Evolutionary conservation across 306 rosid species (phyloP).

Genomic region (Glycine latifolia): DNA sequence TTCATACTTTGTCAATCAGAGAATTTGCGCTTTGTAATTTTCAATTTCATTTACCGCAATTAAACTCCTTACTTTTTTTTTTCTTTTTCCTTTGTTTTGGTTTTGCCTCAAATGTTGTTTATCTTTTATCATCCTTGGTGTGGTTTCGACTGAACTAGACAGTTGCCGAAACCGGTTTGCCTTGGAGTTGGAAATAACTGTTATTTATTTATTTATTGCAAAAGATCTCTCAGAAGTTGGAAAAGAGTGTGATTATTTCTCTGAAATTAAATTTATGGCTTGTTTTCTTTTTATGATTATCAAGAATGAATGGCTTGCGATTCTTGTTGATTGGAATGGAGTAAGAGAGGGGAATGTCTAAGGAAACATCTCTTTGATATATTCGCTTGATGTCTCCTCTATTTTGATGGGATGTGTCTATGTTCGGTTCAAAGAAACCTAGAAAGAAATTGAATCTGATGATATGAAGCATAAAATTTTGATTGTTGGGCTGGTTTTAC

Average conservation of each 20-base stretch:
- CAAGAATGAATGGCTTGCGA: neutral
- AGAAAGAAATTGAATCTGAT: neutral
- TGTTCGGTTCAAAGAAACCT: neutral
- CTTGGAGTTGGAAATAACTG: neutral
- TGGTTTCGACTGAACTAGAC: neutral
- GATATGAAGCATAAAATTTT: neutral
- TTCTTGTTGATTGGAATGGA: neutral
- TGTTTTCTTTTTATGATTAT: too few species aligned
- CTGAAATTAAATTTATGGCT: neutral
- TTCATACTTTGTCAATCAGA: neutral
- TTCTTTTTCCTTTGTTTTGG: too few species aligned
- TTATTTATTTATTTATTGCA: neutral
- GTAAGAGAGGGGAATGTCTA: neutral
- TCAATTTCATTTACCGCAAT: too few species aligned
- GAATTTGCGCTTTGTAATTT: neutral
- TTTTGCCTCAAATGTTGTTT: too few species aligned
- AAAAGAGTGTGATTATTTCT: neutral
- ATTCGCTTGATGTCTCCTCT: neutral
- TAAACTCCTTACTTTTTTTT: too few species aligned
- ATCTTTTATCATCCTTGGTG: neutral
- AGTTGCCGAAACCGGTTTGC: neutral
- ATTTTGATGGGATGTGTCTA: neutral
- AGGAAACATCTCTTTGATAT: neutral
- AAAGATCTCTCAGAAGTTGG: neutral
- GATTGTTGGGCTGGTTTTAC: slow-evolving; percentile 1